These are phyloP conservation scores for Leccinum uliginosum DNA, from an alignment of 768 basidiomycete genomes.

Conservation along the genomic window DNA sequence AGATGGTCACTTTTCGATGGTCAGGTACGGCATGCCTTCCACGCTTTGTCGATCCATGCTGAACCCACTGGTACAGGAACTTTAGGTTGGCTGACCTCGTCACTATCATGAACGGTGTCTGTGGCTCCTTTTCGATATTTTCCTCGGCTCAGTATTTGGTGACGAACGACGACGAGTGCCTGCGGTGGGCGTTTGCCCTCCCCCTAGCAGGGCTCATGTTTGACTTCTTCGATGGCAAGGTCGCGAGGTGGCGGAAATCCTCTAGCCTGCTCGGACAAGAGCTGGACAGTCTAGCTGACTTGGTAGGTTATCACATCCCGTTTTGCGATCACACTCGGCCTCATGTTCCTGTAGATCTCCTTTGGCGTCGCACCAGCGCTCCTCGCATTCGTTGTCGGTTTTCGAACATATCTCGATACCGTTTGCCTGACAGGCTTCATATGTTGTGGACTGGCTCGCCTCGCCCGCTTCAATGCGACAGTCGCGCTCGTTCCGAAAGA, in stretches of 20 bases:
- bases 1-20: conserved; percentile 95
- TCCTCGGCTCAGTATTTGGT: conserved; percentile 86
- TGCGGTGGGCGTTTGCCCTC: conserved; percentile 83
- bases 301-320: conserved; percentile 43
- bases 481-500: conserved; percentile 93
- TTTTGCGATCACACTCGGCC: conserved; percentile 4
- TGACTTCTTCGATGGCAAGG: conserved; percentile 96
- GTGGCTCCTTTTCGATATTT: conserved; percentile 94
- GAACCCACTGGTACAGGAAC: conserved; percentile 53
- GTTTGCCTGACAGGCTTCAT: conserved; percentile 85
- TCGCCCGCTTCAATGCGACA: conserved; percentile 98
- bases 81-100: conserved; percentile 97
- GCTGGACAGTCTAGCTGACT: conserved; percentile 92
- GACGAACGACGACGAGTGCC: conserved; percentile 70
- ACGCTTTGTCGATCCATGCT: conserved; percentile 15
- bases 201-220: conserved; percentile 95
- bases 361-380: conserved; percentile 98
- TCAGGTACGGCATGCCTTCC: conserved; percentile 55
- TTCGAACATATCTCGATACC: conserved; percentile 88
- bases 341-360: conserved; percentile 61
- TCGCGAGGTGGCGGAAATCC: conserved; percentile 95
- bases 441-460: conserved; percentile 92
- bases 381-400: conserved; percentile 84
- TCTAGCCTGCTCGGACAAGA: conserved; percentile 96
- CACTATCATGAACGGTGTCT: conserved; percentile 98